phyloP scores from a whole-genome alignment of 1,284 basidiomycete genomes.

The Pascua guehoae region DNA sequence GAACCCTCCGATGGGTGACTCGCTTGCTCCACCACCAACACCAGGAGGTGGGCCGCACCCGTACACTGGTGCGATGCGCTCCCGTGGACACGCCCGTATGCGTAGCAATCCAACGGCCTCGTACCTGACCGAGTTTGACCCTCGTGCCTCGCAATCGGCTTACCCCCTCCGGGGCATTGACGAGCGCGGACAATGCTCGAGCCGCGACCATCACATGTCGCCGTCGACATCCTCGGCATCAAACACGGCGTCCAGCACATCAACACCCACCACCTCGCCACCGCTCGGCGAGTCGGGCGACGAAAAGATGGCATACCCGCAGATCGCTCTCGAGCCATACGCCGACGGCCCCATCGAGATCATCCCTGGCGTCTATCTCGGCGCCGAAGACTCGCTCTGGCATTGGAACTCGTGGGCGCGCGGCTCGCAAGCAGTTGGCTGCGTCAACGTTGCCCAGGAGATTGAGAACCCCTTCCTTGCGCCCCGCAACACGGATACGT shows the following conservation, averaged over 20 bases:
- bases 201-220: constrained; percentile 7
- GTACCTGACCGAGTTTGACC: constrained; percentile 9
- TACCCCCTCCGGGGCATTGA: constrained; percentile 20
- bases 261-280: constrained; percentile 15
- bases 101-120: constrained; percentile 27
- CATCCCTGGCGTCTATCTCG: constrained; percentile 84
- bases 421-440: constrained; percentile 15
- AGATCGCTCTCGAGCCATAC: constrained; percentile 58
- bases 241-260: constrained; percentile 10
- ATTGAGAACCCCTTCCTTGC: constrained; percentile 71
- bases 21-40: constrained; percentile 26
- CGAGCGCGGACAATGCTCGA: constrained; percentile 14
- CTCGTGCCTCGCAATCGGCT: constrained; percentile 19
- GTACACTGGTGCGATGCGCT: constrained; percentile 16
- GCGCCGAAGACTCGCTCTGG: constrained; percentile 86
- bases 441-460: constrained; percentile 95
- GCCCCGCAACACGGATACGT: constrained; percentile 1
- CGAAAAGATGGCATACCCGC: constrained; percentile 4
- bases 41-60: constrained; percentile 22
- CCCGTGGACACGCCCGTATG: constrained; percentile 21
- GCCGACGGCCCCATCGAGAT: constrained; percentile 81
- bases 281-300: constrained; percentile 4
- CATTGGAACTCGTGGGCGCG: constrained; percentile 30
- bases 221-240: constrained; percentile 13
- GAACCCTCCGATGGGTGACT: constrained; percentile 20